These are phyloP conservation scores for Rhynchosporium agropyri DNA, from an alignment of 2,329 filamentous ascomycete genomes.

Conservation along the genomic window DNA sequence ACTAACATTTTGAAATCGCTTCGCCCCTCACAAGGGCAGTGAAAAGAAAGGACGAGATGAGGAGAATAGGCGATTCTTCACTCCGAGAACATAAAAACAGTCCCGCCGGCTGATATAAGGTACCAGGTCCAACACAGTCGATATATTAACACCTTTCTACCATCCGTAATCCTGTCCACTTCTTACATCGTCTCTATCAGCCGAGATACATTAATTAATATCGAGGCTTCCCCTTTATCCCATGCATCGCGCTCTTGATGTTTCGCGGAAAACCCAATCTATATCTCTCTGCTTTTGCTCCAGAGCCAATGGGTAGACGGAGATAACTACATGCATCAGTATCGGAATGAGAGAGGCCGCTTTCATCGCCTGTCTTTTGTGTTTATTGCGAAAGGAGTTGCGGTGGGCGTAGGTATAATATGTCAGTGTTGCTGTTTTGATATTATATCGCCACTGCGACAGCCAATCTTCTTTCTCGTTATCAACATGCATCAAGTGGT, in stretches of 20 bases:
- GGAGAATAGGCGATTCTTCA: constrained; percentile 5
- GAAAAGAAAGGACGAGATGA: not conserved
- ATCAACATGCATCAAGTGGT: constrained; percentile 7
- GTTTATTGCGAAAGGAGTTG: not conserved
- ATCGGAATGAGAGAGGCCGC: constrained; percentile 5
- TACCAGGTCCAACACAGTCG: constrained; percentile 15
- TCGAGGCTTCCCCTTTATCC: not conserved
- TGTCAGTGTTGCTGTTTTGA: not conserved
- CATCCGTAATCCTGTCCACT: not conserved
- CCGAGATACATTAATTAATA: constrained; percentile 13
- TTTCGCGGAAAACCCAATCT: not conserved
- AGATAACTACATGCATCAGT: not conserved
- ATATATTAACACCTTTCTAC: constrained; percentile 4
- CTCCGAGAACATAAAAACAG: constrained; percentile 13
- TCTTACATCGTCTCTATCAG: not conserved
- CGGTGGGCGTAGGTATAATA: not conserved
- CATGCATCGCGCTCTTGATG: not conserved
- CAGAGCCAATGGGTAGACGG: not conserved
- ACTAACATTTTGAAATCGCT: too few relatives aligned
- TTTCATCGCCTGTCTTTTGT: not conserved
- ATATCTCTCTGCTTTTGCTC: constrained; percentile 11
- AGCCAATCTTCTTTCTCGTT: not conserved
- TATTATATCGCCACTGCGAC: constrained; percentile 2
- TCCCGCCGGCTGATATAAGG: constrained; percentile 15
- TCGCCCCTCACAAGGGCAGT: too few relatives aligned